Percentiles rank a stretch among this genome's conserved stretches.
Evolutionary conservation across 495 filamentous ascomycete genomes (phyloP).

Genomic region (Xylaria nigripes): DNA sequence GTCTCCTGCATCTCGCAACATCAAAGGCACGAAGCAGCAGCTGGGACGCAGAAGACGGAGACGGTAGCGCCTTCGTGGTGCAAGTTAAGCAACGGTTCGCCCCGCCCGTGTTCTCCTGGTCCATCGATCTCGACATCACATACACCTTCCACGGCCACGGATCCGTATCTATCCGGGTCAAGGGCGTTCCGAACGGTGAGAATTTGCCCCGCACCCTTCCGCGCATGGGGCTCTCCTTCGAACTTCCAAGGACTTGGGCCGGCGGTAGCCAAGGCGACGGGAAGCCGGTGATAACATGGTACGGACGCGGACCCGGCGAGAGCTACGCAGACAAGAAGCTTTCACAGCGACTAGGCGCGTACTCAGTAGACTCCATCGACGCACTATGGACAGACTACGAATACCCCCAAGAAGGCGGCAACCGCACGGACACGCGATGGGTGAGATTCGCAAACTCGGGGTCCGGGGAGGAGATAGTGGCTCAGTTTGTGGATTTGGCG

Average conservation of each 20-base stretch:
- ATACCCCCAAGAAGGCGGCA: conserved; percentile 55
- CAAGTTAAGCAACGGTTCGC: conserved; percentile 36
- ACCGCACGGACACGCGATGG: conserved; percentile 52
- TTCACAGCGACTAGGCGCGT: conserved; percentile 46
- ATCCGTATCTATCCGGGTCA: conserved; percentile 33
- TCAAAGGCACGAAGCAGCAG: conserved; percentile 23
- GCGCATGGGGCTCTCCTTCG: conserved; percentile 46
- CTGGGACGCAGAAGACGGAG: conserved; percentile 18
- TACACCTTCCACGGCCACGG: conserved; percentile 43
- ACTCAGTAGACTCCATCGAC: conserved; percentile 29
- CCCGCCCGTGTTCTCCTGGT: conserved; percentile 52
- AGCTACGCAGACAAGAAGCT: conserved; percentile 54
- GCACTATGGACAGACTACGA: conserved; percentile 52
- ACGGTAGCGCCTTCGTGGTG: conserved; percentile 24
- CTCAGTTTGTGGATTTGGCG: conserved; percentile 19
- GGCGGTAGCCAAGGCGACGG: conserved; percentile 17
- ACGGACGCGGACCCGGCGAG: conserved; percentile 56
- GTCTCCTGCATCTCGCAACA: conserved; percentile 28
- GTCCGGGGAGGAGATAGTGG: conserved; percentile 29
- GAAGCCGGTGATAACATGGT: conserved; percentile 39
- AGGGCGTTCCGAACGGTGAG: conserved; percentile 32
- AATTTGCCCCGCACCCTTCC: conserved; percentile 45
- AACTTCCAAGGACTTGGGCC: conserved; percentile 31
- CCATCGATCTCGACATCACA: conserved; percentile 37
- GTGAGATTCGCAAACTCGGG: conserved; percentile 30